These are phyloP conservation scores for Suillus luteus DNA, from an alignment of 768 basidiomycete genomes.

Conservation along the genomic window DNA sequence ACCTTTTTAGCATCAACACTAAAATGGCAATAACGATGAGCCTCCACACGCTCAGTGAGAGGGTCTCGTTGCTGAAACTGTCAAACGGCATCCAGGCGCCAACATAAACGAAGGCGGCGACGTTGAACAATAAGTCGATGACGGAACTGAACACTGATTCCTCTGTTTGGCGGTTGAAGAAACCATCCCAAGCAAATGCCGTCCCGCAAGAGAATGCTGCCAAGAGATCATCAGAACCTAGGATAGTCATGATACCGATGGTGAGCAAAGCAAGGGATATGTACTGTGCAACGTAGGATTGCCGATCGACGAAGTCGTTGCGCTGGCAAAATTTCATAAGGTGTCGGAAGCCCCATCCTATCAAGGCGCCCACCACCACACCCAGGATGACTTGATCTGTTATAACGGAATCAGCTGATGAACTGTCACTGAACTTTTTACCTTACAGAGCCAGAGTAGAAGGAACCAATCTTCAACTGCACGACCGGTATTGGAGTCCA, in stretches of 20 bases:
- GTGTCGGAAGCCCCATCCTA: conserved; percentile 82
- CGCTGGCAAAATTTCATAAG: conserved; percentile 93
- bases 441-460: conserved; percentile 82
- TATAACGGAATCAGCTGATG: conserved; percentile 13
- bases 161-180: conserved; percentile 91
- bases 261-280: conserved; percentile 81
- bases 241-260: conserved; percentile 79
- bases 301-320: conserved; percentile 86
- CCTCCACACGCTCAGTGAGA: conserved; percentile 81
- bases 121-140: conserved; percentile 94
- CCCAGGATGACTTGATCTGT: conserved; percentile 81
- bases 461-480: conserved; percentile 91
- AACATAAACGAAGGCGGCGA: conserved; percentile 93
- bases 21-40: conserved; percentile 81
- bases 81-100: conserved; percentile 98
- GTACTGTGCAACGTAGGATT: conserved; percentile 94
- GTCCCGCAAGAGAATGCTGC: conserved; percentile 95
- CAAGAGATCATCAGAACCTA: conserved; percentile 92
- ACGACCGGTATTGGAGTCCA: conserved; percentile 58
- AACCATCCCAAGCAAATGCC: conserved; percentile 96
- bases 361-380: conserved; percentile 65
- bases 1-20: conserved; percentile 77
- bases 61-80: conserved; percentile 63
- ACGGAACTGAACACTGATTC: conserved; percentile 95
- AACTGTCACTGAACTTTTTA: conserved; percentile 5